These are phyloP conservation scores for Magnolia changhungtana DNA, from an alignment of 164 flowering plant genomes.

Conservation along the genomic window DNA sequence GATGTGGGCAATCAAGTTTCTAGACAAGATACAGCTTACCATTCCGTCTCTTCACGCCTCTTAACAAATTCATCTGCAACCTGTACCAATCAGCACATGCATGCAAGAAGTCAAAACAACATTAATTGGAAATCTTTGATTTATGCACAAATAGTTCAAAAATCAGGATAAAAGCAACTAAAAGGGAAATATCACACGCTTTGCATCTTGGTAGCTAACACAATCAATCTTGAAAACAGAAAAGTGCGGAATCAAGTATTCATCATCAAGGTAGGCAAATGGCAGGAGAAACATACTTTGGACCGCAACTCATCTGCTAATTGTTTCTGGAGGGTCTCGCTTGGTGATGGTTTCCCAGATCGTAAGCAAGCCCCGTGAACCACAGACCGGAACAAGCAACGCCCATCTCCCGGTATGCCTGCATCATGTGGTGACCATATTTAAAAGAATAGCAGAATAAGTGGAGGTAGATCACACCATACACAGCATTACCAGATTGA, in stretches of 20 bases:
- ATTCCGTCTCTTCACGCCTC: slow-evolving; percentile 90
- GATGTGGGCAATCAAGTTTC: not conserved
- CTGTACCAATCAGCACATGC: slow-evolving; percentile 35
- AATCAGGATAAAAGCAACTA: not conserved
- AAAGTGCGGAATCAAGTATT: not conserved
- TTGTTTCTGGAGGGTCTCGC: slow-evolving; percentile 58
- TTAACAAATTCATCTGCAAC: slow-evolving; percentile 92
- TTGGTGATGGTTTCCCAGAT: slow-evolving; percentile 72
- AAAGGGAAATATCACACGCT: not conserved
- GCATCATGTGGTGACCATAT: slow-evolving; percentile 13
- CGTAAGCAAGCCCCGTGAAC: slow-evolving; percentile 87
- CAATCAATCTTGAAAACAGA: not conserved
- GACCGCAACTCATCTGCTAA: slow-evolving; percentile 86
- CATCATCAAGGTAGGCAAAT: not conserved
- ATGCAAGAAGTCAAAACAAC: not conserved
- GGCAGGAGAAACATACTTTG: slow-evolving; percentile 37
- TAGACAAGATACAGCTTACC: slow-evolving; percentile 41
- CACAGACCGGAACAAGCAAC: slow-evolving; percentile 94
- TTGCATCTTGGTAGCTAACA: not conserved
- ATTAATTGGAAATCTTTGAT: not conserved
- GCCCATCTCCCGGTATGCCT: slow-evolving; percentile 99
- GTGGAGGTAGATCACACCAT: not conserved
- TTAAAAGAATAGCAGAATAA: not conserved
- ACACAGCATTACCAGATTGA: not conserved
- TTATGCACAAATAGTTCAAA: not conserved